phyloP scores from a whole-genome alignment of 495 filamentous ascomycete genomes.

The Evansstolkia leycettana region DNA sequence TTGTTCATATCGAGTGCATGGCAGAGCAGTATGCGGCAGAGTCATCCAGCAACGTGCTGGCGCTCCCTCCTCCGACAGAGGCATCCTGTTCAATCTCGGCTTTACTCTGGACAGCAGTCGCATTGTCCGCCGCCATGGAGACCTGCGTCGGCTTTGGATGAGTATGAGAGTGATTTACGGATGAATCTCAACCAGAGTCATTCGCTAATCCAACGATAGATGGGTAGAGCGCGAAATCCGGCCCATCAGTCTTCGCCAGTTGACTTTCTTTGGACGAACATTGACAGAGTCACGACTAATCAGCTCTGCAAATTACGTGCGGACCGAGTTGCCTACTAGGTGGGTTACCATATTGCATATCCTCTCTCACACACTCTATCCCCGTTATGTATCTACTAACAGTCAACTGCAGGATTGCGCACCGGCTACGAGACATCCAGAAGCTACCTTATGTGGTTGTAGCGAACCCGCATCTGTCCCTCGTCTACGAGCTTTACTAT shows the following conservation, averaged over 20 bases:
- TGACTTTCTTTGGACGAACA: constrained; percentile 90
- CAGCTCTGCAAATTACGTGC: constrained; percentile 93
- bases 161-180: constrained; percentile 39
- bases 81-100: constrained; percentile 10
- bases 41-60: constrained; percentile 23
- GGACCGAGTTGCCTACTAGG: constrained; percentile 88
- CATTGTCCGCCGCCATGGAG: constrained; percentile 56
- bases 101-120: constrained; percentile 12
- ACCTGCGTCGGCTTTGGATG: constrained; percentile 72
- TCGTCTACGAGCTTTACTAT: constrained; percentile 96
- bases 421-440: constrained; percentile 95
- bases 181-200: constrained; percentile 2
- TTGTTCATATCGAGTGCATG: constrained; percentile 9
- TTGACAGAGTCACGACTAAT: constrained; percentile 82
- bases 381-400: too few species aligned
- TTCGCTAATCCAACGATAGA: constrained; percentile 30
- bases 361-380: too few species aligned
- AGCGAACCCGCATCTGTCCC: constrained; percentile 83
- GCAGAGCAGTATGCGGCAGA: constrained; percentile 23
- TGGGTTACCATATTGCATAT: constrained; percentile 25
- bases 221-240: constrained; percentile 78
- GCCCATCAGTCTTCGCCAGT: constrained; percentile 78
- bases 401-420: constrained; percentile 50
- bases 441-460: constrained; percentile 91
- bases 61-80: constrained; percentile 10